Base-by-base conservation (phyloP, 768 basidiomycete genomes). In the Boletus insuetus region DNA sequence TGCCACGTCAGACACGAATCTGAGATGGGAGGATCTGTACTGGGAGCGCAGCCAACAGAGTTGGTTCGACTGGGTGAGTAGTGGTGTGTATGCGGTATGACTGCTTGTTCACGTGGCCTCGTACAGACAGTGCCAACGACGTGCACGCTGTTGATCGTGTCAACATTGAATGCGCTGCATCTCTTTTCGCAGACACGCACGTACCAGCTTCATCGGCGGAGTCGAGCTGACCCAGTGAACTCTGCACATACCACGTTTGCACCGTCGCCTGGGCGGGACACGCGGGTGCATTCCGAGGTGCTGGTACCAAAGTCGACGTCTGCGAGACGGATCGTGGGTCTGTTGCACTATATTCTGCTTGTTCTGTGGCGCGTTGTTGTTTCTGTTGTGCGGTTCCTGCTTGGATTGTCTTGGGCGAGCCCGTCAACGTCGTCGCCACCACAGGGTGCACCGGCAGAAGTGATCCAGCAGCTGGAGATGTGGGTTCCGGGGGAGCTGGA, bases 61-160 rank as follows among this genome's bases (percentile, higher is more conserved):
- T 4, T 89, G 89, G 89, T 85, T 90, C 55, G 85, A 89, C 71
- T 93, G 91, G 91, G 91, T 90, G 51, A 59, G 79, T 68, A 22
- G 34, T 35, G 34, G 34, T 42, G 17, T 49, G 39, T 57, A 32
- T 45, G 68, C 64, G 53, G 19, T 10, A 40, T 16, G 35, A 34
- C 24, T 13, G 42, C 43, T 24, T 46, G 42, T 59, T 63, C 48
- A 59, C 46, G 53, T 46, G 56, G 54, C 35, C 22, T 51, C 48
- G 14, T 48, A 48, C 64, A 90, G 90, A 88, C 89, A 2, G 76
- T 84, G 35, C 86, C 85, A 6, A 74, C 85, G 53, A 81, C 85
- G 2, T 65, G 82, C 46, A 54, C 87, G 29, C 73, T 90, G 29
- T 62, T 91, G 59, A 63, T 69, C 3, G 76, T 73, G 2, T 81